Percentiles rank a stretch among this genome's conserved stretches.
These are phyloP conservation scores for Cladophialophora yegresii DNA, from an alignment of 2,329 filamentous ascomycete species.

Conservation along the genomic window DNA sequence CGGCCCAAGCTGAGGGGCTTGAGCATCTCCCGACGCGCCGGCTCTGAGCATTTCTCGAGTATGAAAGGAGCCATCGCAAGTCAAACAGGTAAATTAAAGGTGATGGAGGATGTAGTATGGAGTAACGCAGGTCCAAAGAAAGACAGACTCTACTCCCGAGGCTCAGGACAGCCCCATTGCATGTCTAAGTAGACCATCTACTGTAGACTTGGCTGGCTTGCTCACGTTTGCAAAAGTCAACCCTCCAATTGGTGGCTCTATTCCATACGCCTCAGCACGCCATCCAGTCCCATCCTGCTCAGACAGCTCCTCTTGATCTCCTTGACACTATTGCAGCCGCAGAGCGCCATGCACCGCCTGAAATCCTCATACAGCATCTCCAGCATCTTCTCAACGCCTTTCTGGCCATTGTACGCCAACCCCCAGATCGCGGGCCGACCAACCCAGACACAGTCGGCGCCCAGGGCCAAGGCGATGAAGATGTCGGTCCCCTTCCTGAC, in stretches of 20 bases:
- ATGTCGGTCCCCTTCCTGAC: constrained; percentile 59
- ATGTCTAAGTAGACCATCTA: background rate
- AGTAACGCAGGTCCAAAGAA: background rate
- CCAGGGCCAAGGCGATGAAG: constrained; percentile 58
- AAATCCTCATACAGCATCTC: constrained; percentile 37
- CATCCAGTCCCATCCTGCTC: constrained; percentile 39
- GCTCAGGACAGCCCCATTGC: too few relatives aligned
- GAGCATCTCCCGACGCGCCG: background rate
- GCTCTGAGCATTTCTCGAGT: background rate
- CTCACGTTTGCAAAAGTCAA: too few relatives aligned
- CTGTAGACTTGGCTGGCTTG: background rate
- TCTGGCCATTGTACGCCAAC: constrained; percentile 40
- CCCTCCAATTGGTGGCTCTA: background rate
- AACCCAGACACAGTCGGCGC: constrained; percentile 53
- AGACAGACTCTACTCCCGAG: background rate
- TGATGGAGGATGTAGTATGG: background rate
- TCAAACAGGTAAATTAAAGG: background rate
- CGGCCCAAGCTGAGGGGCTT: too few relatives aligned
- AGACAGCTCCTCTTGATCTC: constrained; percentile 41
- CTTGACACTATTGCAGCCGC: constrained; percentile 32
- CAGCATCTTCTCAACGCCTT: constrained; percentile 36
- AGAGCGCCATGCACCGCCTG: constrained; percentile 36
- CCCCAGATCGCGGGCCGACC: constrained; percentile 55
- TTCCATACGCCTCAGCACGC: constrained; percentile 33
- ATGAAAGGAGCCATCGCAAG: background rate